These are phyloP conservation scores for Didymosphaeria variabile DNA, from an alignment of 2,329 filamentous ascomycete genomes.

Conservation along the genomic window DNA sequence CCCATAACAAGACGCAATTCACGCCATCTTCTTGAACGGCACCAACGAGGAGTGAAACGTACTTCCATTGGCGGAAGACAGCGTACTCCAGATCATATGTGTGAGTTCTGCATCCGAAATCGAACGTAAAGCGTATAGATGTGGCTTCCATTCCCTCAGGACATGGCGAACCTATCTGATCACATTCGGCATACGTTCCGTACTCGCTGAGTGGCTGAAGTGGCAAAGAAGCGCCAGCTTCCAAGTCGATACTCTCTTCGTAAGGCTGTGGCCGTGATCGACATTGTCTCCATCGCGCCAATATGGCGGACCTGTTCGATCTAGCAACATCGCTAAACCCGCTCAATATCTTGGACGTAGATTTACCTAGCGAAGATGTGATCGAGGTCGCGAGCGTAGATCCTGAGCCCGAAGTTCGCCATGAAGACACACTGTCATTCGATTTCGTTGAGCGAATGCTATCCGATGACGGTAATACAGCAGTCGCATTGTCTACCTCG, in stretches of 20 bases:
- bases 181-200: not conserved
- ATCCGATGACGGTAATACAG: constrained; percentile 4
- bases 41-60: constrained; percentile 76
- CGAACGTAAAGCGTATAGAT: constrained; percentile 8
- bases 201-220: not conserved
- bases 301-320: not conserved
- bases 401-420: constrained; percentile 3
- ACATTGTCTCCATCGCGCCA: not conserved
- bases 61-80: constrained; percentile 23
- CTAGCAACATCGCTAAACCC: not conserved
- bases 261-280: not conserved
- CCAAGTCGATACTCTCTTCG: not conserved
- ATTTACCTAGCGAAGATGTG: not conserved
- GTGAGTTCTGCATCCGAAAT: constrained; percentile 13
- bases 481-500: not conserved
- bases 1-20: constrained; percentile 45
- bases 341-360: not conserved
- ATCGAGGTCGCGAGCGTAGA: constrained; percentile 9
- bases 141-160: not conserved
- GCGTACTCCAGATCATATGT: constrained; percentile 22
- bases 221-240: constrained; percentile 1
- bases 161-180: not conserved
- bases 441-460: constrained; percentile 8
- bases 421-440: not conserved
- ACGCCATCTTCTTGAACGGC: constrained; percentile 84